Percentiles rank a stretch among this genome's conserved stretches.
phyloP scores from a whole-genome alignment of 805 yeast genomes.

The Myxozyma mucilagina region DNA sequence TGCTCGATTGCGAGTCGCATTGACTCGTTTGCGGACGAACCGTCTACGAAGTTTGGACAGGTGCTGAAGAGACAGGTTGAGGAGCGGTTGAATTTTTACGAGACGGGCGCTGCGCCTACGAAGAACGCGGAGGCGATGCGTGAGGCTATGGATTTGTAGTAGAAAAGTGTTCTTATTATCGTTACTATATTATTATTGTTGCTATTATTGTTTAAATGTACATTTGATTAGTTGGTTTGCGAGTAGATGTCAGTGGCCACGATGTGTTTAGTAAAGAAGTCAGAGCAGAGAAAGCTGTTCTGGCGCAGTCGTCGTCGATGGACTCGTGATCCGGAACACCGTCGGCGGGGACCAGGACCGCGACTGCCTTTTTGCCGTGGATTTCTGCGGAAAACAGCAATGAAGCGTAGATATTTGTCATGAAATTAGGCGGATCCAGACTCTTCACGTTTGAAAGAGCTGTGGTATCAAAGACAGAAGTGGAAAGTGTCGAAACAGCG shows the following conservation, averaged over 20 bases:
- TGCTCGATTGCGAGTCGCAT: slow-evolving; percentile 99
- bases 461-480: no score
- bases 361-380: slow-evolving; percentile 1
- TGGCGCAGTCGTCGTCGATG: slow-evolving; percentile 24
- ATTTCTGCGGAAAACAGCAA: slow-evolving; percentile 16
- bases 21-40: slow-evolving; percentile 94
- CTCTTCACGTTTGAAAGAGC: no score
- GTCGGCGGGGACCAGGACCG: slow-evolving; percentile 24
- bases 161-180: background rate
- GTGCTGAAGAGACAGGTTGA: slow-evolving; percentile 95
- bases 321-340: slow-evolving; percentile 31
- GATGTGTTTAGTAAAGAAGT: slow-evolving; percentile 1
- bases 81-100: slow-evolving; percentile 93
- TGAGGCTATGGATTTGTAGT: slow-evolving; percentile 60
- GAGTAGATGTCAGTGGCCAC: background rate
- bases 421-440: no score
- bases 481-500: no score
- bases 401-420: no score
- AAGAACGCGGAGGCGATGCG: slow-evolving; percentile 93
- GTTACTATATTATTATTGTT: slow-evolving; percentile 2
- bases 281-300: background rate
- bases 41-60: slow-evolving; percentile 84
- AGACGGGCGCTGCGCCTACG: slow-evolving; percentile 94
- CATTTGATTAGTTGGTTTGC: slow-evolving; percentile 1
- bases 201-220: slow-evolving; percentile 15